Percentiles rank a stretch among this genome's conserved stretches.
phyloP scores from a whole-genome alignment of 2,329 filamentous ascomycete genomes.

The Furcasterigmium sp. region DNA sequence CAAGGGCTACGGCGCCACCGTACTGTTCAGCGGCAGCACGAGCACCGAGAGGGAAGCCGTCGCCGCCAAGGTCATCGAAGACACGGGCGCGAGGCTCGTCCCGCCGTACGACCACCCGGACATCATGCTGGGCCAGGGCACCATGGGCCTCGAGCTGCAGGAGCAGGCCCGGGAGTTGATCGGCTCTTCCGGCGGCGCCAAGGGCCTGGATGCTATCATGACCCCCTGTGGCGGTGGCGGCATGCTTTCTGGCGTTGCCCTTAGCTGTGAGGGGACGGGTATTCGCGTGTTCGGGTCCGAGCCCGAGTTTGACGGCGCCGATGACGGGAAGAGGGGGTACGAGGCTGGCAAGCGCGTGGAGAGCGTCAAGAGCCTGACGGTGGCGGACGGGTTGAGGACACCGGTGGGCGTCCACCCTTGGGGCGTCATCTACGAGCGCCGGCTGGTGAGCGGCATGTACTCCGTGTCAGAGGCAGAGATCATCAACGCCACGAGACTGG shows the following conservation, averaged over 20 bases:
- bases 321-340: conserved; percentile 67
- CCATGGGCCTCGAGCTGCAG: conserved; percentile 67
- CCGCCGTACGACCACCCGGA: conserved; percentile 81
- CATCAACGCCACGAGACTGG: conserved; percentile 60
- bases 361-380: conserved; percentile 63
- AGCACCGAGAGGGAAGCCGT: conserved; percentile 68
- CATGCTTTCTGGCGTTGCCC: conserved; percentile 68
- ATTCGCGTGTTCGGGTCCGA: conserved; percentile 74
- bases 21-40: conserved; percentile 53
- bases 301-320: conserved; percentile 67
- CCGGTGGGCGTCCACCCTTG: conserved; percentile 67
- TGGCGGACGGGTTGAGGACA: conserved; percentile 75
- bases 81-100: conserved; percentile 66
- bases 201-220: conserved; percentile 58
- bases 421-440: conserved; percentile 60
- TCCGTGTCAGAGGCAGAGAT: conserved; percentile 72
- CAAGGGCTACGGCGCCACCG: conserved; percentile 39
- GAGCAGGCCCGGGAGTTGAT: conserved; percentile 54
- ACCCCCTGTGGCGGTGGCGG: conserved; percentile 76
- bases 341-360: conserved; percentile 54
- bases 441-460: conserved; percentile 59
- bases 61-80: conserved; percentile 53
- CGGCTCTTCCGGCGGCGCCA: conserved; percentile 1
- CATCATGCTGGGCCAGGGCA: conserved; percentile 79
- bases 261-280: conserved; percentile 59